Base-by-base conservation (phyloP, 495 filamentous ascomycete species). In the Neurospora sp. region DNA sequence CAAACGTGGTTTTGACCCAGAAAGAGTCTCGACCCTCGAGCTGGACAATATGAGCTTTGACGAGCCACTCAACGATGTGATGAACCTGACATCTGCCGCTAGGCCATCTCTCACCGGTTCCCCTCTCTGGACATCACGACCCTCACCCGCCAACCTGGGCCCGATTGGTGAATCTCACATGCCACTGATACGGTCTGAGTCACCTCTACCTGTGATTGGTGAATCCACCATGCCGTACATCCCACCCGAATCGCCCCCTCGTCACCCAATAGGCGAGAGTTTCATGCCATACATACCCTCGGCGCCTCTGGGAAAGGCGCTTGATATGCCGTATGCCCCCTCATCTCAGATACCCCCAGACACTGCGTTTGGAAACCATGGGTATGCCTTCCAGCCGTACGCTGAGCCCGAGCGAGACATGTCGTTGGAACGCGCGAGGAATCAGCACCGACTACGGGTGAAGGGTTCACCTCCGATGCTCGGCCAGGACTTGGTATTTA, bases 381-480 rank as follows among this genome's bases (percentile, higher is more conserved):
- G 75, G 73, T 38, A 76, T 48, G 69, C 79, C 73, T 77, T 75
- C 76, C 41, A 74, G 61, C 39, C 79, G 41, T 81, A 83, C 74
- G 77, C 77, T 45, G 72, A 82, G 73, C 53, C 53, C 22, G 73
- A 84, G 79, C 76, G 78, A 69, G 80, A 78, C 82, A 86, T 78
- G 76, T 78, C 72, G 76, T 86, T 78, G 39, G 76, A 82, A 44
- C 53, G 79, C 45, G 75, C 80, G 53, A 73, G 82, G 76, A 74
- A 78, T 70, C 70, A 78, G 73, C 78, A 81, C 68, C 77, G 79
- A 39, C 61, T 76, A 85, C 48, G 79, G 80, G 69, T 80, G 78
- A 78, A 74, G 37, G 72, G 87, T 85, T 86, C 89, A 81, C 94
- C 94, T 20, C 94, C 94, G 3, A 95, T 97, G 93, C 88, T 96